A percentile compares a stretch with the other conserved stretches of the same genome.
Conservation (phyloP, 2,329 filamentous ascomycete genomes). For the Cladobotryum mycophilum region DNA sequence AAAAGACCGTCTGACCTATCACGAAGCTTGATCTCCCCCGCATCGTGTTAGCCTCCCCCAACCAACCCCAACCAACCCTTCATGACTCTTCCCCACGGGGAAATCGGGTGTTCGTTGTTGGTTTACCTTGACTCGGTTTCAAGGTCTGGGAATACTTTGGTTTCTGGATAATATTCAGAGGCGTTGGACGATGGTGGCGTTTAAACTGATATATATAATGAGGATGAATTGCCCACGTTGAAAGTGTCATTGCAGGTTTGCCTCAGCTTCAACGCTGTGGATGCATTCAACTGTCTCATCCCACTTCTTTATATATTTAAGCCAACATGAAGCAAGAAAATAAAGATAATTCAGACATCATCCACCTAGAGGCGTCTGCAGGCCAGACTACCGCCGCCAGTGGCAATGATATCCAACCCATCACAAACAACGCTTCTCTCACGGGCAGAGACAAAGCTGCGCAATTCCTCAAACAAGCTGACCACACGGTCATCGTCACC, state of each 20-base stretch:
- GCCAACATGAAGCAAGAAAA: neutral
- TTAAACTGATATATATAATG: neutral
- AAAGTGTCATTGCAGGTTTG: neutral
- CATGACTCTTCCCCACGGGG: constrained; percentile 1
- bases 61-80: too few relatives aligned
- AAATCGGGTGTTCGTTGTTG: neutral
- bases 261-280: neutral
- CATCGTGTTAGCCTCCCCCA: neutral
- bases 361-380: constrained; percentile 3
- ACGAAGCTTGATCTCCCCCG: constrained; percentile 2
- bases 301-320: neutral
- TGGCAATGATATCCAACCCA: constrained; percentile 4
- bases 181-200: too few relatives aligned
- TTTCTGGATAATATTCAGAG: too few relatives aligned
- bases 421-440: constrained; percentile 1
- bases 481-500: constrained; percentile 41
- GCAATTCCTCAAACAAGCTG: constrained; percentile 40
- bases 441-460: constrained; percentile 39
- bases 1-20: constrained; percentile 5
- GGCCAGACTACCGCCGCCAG: neutral
- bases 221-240: neutral
- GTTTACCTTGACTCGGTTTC: neutral
- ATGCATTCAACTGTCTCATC: neutral
- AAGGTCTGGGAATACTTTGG: neutral
- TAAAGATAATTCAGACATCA: constrained; percentile 8